Evolutionary conservation across 2,329 filamentous ascomycete species (phyloP).

Genomic region (Juglanconis juglandina): DNA sequence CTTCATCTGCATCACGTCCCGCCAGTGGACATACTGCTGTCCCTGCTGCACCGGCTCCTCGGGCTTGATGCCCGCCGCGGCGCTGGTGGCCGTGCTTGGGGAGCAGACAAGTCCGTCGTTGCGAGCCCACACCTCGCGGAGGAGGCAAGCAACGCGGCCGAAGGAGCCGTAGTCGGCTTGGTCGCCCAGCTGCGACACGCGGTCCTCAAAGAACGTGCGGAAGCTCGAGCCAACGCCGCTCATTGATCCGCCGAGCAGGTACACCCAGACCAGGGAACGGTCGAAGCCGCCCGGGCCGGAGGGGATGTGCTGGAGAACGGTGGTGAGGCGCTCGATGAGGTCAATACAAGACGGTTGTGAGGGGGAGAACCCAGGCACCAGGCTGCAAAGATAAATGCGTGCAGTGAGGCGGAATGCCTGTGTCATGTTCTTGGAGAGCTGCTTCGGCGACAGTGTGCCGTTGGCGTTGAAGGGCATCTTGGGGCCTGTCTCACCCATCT

Average conservation of each 20-base stretch:
- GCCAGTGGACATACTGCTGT: slow-evolving; percentile 74
- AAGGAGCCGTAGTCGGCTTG: slow-evolving; percentile 79
- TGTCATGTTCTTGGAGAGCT: slow-evolving; percentile 85
- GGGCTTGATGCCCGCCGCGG: slow-evolving; percentile 29
- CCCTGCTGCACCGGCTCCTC: slow-evolving; percentile 30
- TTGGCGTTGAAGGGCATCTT: slow-evolving; percentile 63
- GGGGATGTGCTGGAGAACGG: slow-evolving; percentile 77
- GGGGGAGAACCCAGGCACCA: slow-evolving; percentile 84
- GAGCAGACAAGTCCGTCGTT: slow-evolving; percentile 51
- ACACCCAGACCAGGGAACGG: slow-evolving; percentile 87
- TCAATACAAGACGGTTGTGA: slow-evolving; percentile 69
- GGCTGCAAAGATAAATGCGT: slow-evolving; percentile 92
- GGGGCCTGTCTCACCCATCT: slow-evolving; percentile 58
- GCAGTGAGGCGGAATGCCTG: slow-evolving; percentile 87
- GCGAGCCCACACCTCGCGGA: slow-evolving; percentile 81
- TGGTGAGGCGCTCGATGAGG: slow-evolving; percentile 74
- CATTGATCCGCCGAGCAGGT: slow-evolving; percentile 80
- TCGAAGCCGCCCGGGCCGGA: slow-evolving; percentile 80
- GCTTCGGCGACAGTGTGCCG: slow-evolving; percentile 74
- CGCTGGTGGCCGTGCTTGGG: slow-evolving; percentile 32
- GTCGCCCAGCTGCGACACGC: slow-evolving; percentile 71
- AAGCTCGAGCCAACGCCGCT: slow-evolving; percentile 71
- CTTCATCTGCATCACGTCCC: slow-evolving; percentile 88
- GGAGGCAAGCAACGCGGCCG: slow-evolving; percentile 72
- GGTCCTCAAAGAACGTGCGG: slow-evolving; percentile 73